Evolutionary conservation across 1,284 basidiomycete genomes (phyloP).

Genomic region (Moesziomyces sp.): DNA sequence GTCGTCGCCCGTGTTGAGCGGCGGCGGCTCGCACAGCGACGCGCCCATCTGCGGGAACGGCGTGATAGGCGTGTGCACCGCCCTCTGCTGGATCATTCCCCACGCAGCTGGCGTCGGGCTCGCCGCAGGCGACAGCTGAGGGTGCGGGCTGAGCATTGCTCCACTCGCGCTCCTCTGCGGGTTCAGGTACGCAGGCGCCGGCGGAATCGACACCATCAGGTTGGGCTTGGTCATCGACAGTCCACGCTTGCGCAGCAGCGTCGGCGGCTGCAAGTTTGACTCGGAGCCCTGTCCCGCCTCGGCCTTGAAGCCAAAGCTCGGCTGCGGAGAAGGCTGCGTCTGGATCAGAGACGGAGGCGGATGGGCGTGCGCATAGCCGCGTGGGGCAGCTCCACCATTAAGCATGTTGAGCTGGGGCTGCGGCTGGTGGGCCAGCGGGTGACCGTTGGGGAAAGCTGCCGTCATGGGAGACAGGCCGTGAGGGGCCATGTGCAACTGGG

Average conservation of each 20-base stretch:
- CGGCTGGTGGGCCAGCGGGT: conserved; percentile 19
- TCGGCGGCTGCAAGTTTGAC: conserved; percentile 33
- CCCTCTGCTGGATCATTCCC: conserved; percentile 60
- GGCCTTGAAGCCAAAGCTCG: conserved; percentile 27
- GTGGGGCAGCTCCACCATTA: conserved; percentile 12
- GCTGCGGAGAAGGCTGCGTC: conserved; percentile 53
- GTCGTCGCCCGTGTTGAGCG: conserved; percentile 51
- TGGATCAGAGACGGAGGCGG: conserved; percentile 48
- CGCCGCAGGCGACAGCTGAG: conserved; percentile 36
- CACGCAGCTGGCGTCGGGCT: conserved; percentile 52
- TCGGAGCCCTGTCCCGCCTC: conserved; percentile 10
- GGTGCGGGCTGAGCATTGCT: conserved; percentile 41
- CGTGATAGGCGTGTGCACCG: conserved; percentile 58
- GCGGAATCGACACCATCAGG: conserved; percentile 59
- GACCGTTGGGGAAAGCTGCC: conserved; percentile 26
- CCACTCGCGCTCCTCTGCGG: conserved; percentile 29
- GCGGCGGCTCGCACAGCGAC: conserved; percentile 48
- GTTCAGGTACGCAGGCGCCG: conserved; percentile 52
- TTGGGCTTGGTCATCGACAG: conserved; percentile 59
- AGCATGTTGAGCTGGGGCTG: conserved; percentile 33
- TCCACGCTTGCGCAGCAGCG: conserved; percentile 59
- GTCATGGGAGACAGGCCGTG: conserved; percentile 39
- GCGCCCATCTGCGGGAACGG: conserved; percentile 52
- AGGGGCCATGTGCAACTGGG: conserved; percentile 19
- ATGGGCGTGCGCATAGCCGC: conserved; percentile 19